Base-by-base conservation (phyloP, 768 basidiomycete species). In the Mycena amicta region DNA sequence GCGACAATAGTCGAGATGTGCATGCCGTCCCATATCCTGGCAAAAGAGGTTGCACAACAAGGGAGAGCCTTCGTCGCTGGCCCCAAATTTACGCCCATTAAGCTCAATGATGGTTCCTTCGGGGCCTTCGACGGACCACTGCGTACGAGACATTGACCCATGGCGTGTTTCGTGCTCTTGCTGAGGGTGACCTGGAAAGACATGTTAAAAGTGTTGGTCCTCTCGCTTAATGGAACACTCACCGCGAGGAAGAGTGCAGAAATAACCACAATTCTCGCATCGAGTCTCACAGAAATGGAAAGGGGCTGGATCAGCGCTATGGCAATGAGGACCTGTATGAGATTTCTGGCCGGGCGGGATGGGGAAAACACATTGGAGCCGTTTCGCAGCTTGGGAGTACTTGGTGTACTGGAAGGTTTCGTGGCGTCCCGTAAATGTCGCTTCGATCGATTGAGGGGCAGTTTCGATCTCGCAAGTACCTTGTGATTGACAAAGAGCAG, bases 371-470 rank as follows among this genome's bases (percentile, higher is more conserved):
- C 86, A 88, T 27, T 69, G 78, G 23, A 81, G 72, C 5, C 83
- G 80, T 62, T 80, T 84, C 70, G 20, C 53, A 83, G 82, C 80
- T 74, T 85, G 85, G 2, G 79, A 74, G 64, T 84, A 85, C 84
- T 87, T 87, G 0, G 87, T 88, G 51, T 84, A 88, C 64, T 83
- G 80, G 63, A 86, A 88, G 1, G 80, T 84, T 57, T 85, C 83
- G 50, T 86, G 81, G 56, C 69, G 73, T 0, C 86, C 87, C 0
- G 78, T 80, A 61, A 87, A 88, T 0, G 83, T 86, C 4, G 84
- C 83, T 63, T 86, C 81, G 30, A 88, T 78, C 0, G 84, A 81
- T 52, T 82, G 79, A 0, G 86, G 86, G 0, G 78, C 73, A 0
- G 80, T 84, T 52, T 86, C 79, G 15, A 87, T 86, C 46, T 85